Evolutionary conservation across 2,329 filamentous ascomycete genomes (phyloP).

Genomic region (Kalaharituber pfeilii): DNA sequence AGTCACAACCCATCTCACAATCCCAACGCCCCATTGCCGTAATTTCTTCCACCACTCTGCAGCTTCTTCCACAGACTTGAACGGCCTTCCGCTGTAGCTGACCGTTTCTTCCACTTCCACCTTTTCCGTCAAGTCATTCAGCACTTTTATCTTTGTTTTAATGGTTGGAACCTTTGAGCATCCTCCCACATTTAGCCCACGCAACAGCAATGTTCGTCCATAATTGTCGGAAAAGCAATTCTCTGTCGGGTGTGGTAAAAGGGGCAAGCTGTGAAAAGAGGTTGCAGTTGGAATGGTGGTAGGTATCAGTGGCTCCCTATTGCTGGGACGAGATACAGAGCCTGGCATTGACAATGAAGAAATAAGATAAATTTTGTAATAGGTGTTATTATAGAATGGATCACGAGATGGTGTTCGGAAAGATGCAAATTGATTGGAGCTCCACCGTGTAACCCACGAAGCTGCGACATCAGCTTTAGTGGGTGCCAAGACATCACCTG

Average conservation of each 20-base stretch:
- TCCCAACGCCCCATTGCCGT: slow-evolving; percentile 28
- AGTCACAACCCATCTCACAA: slow-evolving; percentile 30
- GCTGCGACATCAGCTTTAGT: not conserved
- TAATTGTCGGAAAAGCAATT: slow-evolving; percentile 27
- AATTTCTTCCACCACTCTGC: slow-evolving; percentile 29
- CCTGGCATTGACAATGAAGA: not conserved
- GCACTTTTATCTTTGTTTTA: slow-evolving; percentile 27
- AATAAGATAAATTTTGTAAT: not conserved
- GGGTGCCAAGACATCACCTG: not conserved
- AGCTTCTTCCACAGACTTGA: slow-evolving; percentile 27
- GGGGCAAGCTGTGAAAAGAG: slow-evolving; percentile 7
- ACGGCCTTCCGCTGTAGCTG: slow-evolving; percentile 29
- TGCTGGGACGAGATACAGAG: not conserved
- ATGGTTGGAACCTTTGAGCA: slow-evolving; percentile 30
- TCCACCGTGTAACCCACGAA: not conserved
- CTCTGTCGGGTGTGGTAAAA: slow-evolving; percentile 14
- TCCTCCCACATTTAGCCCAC: slow-evolving; percentile 31
- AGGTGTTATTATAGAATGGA: too few species aligned
- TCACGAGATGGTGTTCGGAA: too few species aligned
- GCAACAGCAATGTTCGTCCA: slow-evolving; percentile 28
- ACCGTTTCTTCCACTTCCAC: slow-evolving; percentile 20
- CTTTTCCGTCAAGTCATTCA: slow-evolving; percentile 23
- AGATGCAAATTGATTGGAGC: too few species aligned
- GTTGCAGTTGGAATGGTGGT: slow-evolving; percentile 10
- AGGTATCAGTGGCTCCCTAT: slow-evolving; percentile 4